Evolutionary conservation across 176 grass and related monocot genomes (phyloP), one percentile per base, ranked within the genome.

Genomic region (Raddia guianensis): DNA sequence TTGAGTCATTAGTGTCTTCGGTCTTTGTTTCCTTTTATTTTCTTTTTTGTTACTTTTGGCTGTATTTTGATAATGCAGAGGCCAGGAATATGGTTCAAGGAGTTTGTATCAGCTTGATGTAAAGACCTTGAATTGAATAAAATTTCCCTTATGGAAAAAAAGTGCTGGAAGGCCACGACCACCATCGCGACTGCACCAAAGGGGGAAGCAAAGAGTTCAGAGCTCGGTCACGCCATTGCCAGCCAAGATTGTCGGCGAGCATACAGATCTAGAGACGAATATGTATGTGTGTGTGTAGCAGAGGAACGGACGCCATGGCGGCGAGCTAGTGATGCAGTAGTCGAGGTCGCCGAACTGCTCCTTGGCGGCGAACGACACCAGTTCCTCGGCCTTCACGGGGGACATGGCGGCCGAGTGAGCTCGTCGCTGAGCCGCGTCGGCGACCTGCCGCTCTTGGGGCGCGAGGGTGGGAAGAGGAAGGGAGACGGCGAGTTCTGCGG

Each of bases 301-400:
- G 2, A 20, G 70, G 43, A 46, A 83, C 89, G 47, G 44, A 95
- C 95, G 27, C 90, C 92, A 98, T 82, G 92, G 92, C 18, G 95
- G 95, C 34, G 95, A 92, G 56, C 95, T 98, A 47, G 90, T 95
- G 84, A 98, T 88, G 88, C 95, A 98, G 88, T 70, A 98, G 78
- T 95, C 92, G 77, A 98, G 47, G n/a, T 78, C 92, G 35, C 6
- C 56, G 42, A 91, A 91, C 87, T 98, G 92, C 90, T 95, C 90
- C 35, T 73, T 83, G 50, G 90, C 75, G 8, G 77, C 73, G 78
- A 75, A 84, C 33, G 86, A 82, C 18, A 85, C 88, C 68, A 94
- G 87, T 5, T 94, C 92, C 21, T 91, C 92, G 16, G 64, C 83
- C 86, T 94, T 94, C 53, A 45, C 51, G 34, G 76, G 80, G 7